Evolutionary conservation across 2,329 filamentous ascomycete species (phyloP).

Genomic region (Taxawa tesnikishii): DNA sequence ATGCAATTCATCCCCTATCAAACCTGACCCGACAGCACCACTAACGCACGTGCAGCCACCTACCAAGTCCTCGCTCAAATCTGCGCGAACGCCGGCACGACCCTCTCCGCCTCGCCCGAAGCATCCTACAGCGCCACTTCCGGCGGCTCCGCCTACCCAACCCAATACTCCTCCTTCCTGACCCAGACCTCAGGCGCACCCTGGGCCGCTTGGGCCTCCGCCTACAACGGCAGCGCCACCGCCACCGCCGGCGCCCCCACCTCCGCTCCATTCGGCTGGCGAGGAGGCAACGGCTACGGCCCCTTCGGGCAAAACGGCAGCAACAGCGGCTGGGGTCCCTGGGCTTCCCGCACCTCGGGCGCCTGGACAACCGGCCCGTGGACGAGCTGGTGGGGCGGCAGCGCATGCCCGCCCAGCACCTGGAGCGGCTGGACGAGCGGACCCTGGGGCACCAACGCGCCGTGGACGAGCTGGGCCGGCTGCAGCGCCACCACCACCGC

Average conservation of each 20-base stretch:
- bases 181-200: too few species aligned
- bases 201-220: slow-evolving; percentile 1
- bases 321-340: slow-evolving; percentile 19
- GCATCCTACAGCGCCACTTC: too few species aligned
- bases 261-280: slow-evolving; percentile 8
- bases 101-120: too few species aligned
- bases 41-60: too few species aligned
- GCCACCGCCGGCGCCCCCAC: slow-evolving; percentile 7
- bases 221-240: slow-evolving; percentile 8
- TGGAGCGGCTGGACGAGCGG: slow-evolving; percentile 22
- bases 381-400: slow-evolving; percentile 23
- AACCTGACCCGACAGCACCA: too few species aligned
- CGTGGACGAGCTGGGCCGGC: slow-evolving; percentile 22
- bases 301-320: slow-evolving; percentile 9
- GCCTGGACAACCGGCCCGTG: slow-evolving; percentile 20
- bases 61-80: too few species aligned
- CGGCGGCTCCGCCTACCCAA: too few species aligned
- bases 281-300: slow-evolving; percentile 9
- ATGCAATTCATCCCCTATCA: too few species aligned
- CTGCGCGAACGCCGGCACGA: too few species aligned
- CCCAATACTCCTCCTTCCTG: too few species aligned
- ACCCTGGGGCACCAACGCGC: slow-evolving; percentile 17
- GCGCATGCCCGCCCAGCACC: slow-evolving; percentile 18
- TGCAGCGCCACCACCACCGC: slow-evolving; percentile 20
- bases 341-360: slow-evolving; percentile 13